These are phyloP conservation scores for Oleoguttula mirabilis DNA, from an alignment of 495 filamentous ascomycete species.

Conservation along the genomic window DNA sequence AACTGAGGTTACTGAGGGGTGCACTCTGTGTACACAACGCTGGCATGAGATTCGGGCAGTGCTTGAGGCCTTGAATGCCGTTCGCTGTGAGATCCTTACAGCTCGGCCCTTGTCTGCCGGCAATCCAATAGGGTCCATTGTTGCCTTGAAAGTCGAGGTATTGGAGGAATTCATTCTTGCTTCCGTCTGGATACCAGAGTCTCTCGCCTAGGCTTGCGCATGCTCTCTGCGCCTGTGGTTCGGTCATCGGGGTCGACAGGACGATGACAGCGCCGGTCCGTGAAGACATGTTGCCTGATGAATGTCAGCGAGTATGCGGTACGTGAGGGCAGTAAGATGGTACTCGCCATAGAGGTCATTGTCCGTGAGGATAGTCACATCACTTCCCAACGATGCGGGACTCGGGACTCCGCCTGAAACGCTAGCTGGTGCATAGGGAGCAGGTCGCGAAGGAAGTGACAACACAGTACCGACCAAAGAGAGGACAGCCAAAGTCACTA, in stretches of 20 bases:
- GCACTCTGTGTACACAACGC: slow-evolving; percentile 22
- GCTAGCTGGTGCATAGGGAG: too few species aligned
- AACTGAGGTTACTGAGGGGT: slow-evolving; percentile 11
- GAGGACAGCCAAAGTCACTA: too few species aligned
- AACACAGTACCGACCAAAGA: too few species aligned
- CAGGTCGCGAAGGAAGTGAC: too few species aligned
- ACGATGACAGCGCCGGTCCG: slow-evolving; percentile 10
- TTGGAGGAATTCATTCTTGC: slow-evolving; percentile 4
- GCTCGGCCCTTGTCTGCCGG: slow-evolving; percentile 1
- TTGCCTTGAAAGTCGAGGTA: slow-evolving; percentile 4
- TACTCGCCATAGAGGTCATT: slow-evolving; percentile 11
- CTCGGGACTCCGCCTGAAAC: too few species aligned
- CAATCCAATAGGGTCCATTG: slow-evolving; percentile 13
- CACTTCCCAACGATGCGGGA: background rate
- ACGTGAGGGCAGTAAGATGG: background rate
- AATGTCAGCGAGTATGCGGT: background rate
- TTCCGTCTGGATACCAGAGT: slow-evolving; percentile 5
- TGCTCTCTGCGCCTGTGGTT: background rate
- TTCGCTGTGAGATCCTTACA: slow-evolving; percentile 5
- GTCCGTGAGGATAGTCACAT: slow-evolving; percentile 11
- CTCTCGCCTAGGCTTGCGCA: slow-evolving; percentile 4
- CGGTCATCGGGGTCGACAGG: slow-evolving; percentile 6
- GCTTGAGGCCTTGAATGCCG: background rate
- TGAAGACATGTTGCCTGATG: slow-evolving; percentile 7
- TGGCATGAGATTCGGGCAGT: slow-evolving; percentile 6